phyloP scores from a whole-genome alignment of 2,329 filamentous ascomycete genomes.

The Cercospora zeae-maydis region DNA sequence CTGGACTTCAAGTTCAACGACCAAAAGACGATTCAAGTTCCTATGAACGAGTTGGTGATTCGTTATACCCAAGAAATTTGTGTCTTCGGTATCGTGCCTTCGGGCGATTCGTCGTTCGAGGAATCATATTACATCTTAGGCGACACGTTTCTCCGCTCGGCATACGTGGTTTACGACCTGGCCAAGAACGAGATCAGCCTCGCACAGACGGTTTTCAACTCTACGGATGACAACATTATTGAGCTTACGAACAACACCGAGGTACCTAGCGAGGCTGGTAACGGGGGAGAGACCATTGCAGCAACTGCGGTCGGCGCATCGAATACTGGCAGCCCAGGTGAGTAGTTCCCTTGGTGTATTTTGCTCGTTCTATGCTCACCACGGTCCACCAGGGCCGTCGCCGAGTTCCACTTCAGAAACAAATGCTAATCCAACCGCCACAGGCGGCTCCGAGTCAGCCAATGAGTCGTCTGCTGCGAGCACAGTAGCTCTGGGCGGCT shows the following conservation, averaged over 20 bases:
- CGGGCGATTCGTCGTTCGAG: constrained; percentile 45
- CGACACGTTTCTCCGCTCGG: constrained; percentile 61
- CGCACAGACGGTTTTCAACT: constrained; percentile 59
- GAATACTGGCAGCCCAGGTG: constrained; percentile 7
- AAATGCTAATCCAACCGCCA: neutral
- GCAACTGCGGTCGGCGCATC: constrained; percentile 4
- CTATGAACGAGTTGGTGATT: constrained; percentile 55
- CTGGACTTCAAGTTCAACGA: constrained; percentile 57
- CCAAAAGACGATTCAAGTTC: constrained; percentile 50
- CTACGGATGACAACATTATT: constrained; percentile 48
- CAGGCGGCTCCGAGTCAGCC: neutral
- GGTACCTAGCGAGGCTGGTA: constrained; percentile 6
- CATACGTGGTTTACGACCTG: constrained; percentile 62
- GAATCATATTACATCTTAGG: constrained; percentile 51
- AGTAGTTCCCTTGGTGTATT: neutral
- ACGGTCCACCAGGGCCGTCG: neutral
- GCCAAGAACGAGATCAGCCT: constrained; percentile 58
- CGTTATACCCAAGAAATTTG: constrained; percentile 25
- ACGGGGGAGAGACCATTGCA: constrained; percentile 10
- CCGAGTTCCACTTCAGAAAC: neutral
- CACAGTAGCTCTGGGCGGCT: neutral
- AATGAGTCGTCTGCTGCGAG: constrained; percentile 1
- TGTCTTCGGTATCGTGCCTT: constrained; percentile 35
- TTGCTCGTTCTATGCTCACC: neutral
- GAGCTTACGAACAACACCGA: constrained; percentile 47